Conservation (phyloP, 2,329 filamentous ascomycete species). For the Pseudogymnoascus sp. region DNA sequence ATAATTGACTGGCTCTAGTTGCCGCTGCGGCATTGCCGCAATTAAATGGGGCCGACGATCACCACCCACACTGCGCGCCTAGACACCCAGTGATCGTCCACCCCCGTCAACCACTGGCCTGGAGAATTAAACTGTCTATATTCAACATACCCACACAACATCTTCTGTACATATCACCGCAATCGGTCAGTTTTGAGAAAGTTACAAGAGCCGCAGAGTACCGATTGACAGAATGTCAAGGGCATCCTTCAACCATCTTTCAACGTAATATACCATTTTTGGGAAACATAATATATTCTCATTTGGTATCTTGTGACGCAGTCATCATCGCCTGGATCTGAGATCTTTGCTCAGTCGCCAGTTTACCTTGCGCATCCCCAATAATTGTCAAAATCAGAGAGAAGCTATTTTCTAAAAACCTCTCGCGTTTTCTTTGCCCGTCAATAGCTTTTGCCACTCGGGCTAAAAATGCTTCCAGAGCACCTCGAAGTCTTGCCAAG, state of each 20-base stretch:
- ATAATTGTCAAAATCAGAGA: constrained; percentile 91
- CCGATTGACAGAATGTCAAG: background rate
- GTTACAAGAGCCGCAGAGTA: background rate
- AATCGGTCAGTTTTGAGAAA: background rate
- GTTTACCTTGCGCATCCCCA: constrained; percentile 64
- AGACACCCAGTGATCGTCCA: too few relatives aligned
- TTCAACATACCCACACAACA: background rate
- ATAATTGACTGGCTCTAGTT: background rate
- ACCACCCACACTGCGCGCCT: background rate
- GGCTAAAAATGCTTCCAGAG: constrained; percentile 76
- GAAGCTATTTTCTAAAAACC: constrained; percentile 95
- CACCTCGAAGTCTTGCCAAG: constrained; percentile 65
- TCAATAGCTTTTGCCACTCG: constrained; percentile 69
- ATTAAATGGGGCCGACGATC: background rate
- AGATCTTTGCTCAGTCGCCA: constrained; percentile 63
- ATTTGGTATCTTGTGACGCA: background rate
- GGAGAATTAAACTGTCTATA: background rate
- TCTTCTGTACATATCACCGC: background rate
- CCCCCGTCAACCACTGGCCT: background rate
- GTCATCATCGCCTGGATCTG: constrained; percentile 5
- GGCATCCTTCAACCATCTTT: background rate
- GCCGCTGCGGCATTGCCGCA: background rate
- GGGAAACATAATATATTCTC: background rate
- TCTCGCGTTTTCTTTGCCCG: constrained; percentile 72
- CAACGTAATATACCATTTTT: background rate